phyloP scores from a whole-genome alignment of 768 basidiomycete genomes.

The Russula brevipes region DNA sequence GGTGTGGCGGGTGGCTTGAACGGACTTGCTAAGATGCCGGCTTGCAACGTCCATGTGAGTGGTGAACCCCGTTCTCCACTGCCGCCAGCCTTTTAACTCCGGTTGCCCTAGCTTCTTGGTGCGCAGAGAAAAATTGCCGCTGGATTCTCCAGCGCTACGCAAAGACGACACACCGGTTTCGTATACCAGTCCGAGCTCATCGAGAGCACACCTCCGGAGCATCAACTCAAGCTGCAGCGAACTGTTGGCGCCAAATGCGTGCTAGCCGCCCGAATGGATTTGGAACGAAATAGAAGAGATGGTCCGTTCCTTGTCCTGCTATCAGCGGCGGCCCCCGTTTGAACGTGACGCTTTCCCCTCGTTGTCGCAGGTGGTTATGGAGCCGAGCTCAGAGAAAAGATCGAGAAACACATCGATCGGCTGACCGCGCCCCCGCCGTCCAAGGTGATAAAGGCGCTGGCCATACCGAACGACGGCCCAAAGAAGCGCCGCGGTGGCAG shows the following conservation, averaged over 20 bases:
- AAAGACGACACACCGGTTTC: slow-evolving; percentile 92
- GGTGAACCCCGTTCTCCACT: neutral
- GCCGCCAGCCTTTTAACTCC: neutral
- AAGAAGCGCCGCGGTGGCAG: slow-evolving; percentile 96
- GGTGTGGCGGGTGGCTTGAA: slow-evolving; percentile 93
- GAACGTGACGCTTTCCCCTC: neutral
- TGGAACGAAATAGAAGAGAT: slow-evolving; percentile 77
- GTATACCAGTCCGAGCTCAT: slow-evolving; percentile 92
- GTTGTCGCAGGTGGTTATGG: slow-evolving; percentile 65
- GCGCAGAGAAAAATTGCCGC: slow-evolving; percentile 90
- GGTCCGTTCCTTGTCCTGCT: slow-evolving; percentile 44
- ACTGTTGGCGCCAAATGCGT: slow-evolving; percentile 91
- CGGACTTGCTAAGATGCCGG: slow-evolving; percentile 89
- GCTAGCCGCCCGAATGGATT: slow-evolving; percentile 87
- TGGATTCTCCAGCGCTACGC: slow-evolving; percentile 83
- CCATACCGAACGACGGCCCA: slow-evolving; percentile 90
- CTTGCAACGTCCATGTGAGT: slow-evolving; percentile 90
- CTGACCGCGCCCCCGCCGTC: slow-evolving; percentile 90
- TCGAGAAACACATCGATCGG: slow-evolving; percentile 90
- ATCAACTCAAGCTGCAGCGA: slow-evolving; percentile 86
- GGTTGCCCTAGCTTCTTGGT: slow-evolving; percentile 67
- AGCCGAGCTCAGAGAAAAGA: slow-evolving; percentile 69
- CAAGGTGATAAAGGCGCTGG: slow-evolving; percentile 89
- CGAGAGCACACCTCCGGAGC: slow-evolving; percentile 79
- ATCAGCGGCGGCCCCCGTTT: neutral